These are phyloP conservation scores for Fusarium nygamai DNA, from an alignment of 2,329 filamentous ascomycete species.

Conservation along the genomic window DNA sequence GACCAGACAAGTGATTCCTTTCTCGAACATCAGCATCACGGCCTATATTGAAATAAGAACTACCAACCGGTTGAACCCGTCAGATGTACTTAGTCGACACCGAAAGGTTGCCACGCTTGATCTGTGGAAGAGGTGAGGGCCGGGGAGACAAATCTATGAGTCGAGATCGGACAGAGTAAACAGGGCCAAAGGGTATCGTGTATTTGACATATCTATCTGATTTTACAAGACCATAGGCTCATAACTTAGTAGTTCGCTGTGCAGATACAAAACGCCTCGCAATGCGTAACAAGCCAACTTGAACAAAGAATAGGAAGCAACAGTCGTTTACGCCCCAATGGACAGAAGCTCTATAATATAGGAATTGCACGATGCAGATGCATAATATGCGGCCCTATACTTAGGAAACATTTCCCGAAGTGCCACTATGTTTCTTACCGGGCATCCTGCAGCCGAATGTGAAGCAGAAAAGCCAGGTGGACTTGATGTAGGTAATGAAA, in stretches of 20 bases:
- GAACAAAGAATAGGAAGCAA: neutral
- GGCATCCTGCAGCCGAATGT: neutral
- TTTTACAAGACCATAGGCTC: neutral
- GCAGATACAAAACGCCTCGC: constrained; percentile 26
- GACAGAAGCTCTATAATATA: neutral
- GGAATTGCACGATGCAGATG: neutral
- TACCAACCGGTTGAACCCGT: neutral
- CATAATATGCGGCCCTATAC: neutral
- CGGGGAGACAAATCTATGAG: neutral
- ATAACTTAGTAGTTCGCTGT: neutral
- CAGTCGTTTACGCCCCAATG: neutral
- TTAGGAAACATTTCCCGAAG: neutral
- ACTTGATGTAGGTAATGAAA: neutral
- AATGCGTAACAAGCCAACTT: constrained; percentile 12
- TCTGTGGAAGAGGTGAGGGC: neutral
- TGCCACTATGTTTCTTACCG: neutral
- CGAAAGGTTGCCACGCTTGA: neutral
- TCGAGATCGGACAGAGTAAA: neutral
- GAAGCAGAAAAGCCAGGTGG: neutral
- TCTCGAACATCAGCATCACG: neutral
- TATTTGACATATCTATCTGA: constrained; percentile 12
- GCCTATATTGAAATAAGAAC: neutral
- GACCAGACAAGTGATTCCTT: neutral
- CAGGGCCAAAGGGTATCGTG: neutral
- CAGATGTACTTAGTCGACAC: neutral